phyloP scores from a whole-genome alignment of 352 stramenopile genomes.

The Globisporangium recalcitrans region DNA sequence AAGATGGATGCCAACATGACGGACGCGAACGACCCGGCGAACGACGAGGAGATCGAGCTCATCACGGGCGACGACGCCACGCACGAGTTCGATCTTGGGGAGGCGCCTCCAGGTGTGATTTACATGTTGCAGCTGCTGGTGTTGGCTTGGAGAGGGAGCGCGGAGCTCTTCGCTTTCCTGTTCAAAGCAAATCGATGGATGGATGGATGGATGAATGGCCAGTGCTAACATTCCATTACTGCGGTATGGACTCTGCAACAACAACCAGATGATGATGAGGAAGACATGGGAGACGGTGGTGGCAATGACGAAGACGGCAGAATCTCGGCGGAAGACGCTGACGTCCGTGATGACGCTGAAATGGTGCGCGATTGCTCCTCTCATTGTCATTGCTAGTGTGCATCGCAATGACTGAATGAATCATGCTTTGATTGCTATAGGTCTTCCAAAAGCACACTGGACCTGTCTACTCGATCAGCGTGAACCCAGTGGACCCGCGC shows the following conservation, averaged over 20 bases:
- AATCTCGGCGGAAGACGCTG: constrained; percentile 57
- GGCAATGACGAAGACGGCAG: constrained; percentile 49
- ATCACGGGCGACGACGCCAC: constrained; percentile 77
- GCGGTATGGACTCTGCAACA: background rate
- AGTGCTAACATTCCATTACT: background rate
- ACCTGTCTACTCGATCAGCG: constrained; percentile 77
- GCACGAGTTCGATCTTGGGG: constrained; percentile 81
- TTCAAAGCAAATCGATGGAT: background rate
- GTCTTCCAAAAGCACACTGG: constrained; percentile 73
- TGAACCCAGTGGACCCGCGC: constrained; percentile 74
- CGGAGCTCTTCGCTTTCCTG: background rate
- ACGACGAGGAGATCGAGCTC: constrained; percentile 75
- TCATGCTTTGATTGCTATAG: constrained; percentile 20
- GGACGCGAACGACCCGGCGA: constrained; percentile 26
- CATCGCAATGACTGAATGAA: background rate
- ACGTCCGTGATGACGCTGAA: constrained; percentile 67
- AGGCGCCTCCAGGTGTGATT: constrained; percentile 58
- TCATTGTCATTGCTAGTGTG: background rate
- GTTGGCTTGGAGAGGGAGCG: background rate
- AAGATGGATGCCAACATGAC: constrained; percentile 28
- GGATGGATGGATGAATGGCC: background rate
- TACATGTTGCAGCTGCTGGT: constrained; percentile 17
- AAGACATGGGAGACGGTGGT: constrained; percentile 47
- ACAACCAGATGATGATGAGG: constrained; percentile 51
- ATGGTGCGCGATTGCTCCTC: constrained; percentile 33